Evolutionary conservation across 495 filamentous ascomycete genomes (phyloP), one percentile per base, ranked within the genome.

Genomic region (Xylaria acuta): DNA sequence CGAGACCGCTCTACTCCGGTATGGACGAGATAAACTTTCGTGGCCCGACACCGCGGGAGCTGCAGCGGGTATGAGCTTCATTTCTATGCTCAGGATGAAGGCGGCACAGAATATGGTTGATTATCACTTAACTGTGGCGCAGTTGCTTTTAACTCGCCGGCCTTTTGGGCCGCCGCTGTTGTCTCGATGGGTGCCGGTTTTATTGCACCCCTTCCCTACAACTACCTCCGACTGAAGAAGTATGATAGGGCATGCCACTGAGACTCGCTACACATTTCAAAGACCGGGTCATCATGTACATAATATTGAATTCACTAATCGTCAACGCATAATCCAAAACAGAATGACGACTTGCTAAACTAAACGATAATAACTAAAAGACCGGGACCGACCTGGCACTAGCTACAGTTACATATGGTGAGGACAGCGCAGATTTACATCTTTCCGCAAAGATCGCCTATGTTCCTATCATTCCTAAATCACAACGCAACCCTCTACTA

Each of bases 31-130:
- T 60, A 72, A 76, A 59, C 74, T 86, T 12, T 76, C 82, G 2
- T 83, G 81, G 82, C 53, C 62, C 0, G 75, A 60, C 36, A 84
- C 85, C 4, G 74, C 74, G 9, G 79, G 77, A 9, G 85, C 85
- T 1, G 85, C 85, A 0, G 81, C 79, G 75, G 85, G 85, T 0
- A 86, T 86, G 85, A 86, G 84, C 67, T 75, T 85, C 49, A 78
- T 85, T 2, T 85, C 84, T 0, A 86, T 86, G 85, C 34, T 85
- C 32, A 80, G 82, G 3, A 86, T 86, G 85, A 84, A 86, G 67
- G 45, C 75, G 1, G 84, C 79, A 3, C 80, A 85, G 54, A 86
- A 85, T 66, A 65, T 74, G 5, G 85, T 86, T 36, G 84, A 86
- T 60, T 85, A 82, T 70, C 82, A 85, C 70, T 75, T 86, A 1